Conservation (phyloP, 2,329 filamentous ascomycete species). For the Zymoseptoria brevis region DNA sequence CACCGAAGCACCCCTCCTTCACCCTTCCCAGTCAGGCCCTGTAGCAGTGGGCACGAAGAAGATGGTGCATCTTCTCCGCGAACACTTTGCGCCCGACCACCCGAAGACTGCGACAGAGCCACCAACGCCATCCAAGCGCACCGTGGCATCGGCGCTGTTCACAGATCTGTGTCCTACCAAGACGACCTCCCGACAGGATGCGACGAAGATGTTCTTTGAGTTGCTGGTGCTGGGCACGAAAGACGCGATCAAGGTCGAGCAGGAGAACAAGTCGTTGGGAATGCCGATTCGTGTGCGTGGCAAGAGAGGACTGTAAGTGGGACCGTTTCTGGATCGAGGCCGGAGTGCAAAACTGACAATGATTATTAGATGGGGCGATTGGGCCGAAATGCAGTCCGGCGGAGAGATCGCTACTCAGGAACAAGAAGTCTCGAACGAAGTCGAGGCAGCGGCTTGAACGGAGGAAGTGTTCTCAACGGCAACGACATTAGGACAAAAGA, state of each 20-base stretch:
- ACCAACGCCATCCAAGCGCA: slow-evolving; percentile 61
- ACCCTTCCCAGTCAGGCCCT: slow-evolving; percentile 75
- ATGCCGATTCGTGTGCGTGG: slow-evolving; percentile 74
- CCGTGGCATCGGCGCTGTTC: slow-evolving; percentile 72
- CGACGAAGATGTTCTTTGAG: slow-evolving; percentile 99
- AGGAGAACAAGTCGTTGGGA: slow-evolving; percentile 62
- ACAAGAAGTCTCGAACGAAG: neutral
- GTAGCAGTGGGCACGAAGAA: slow-evolving; percentile 90
- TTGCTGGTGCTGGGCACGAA: slow-evolving; percentile 92
- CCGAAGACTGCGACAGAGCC: slow-evolving; percentile 59
- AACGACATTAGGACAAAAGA: neutral
- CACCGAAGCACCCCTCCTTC: slow-evolving; percentile 64
- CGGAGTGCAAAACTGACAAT: too few relatives aligned
- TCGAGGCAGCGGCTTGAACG: neutral
- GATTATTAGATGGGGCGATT: slow-evolving; percentile 58
- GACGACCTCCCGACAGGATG: slow-evolving; percentile 75
- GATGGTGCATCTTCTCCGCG: slow-evolving; percentile 86
- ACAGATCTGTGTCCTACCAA: slow-evolving; percentile 81
- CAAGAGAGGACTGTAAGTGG: slow-evolving; percentile 71
- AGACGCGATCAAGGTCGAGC: slow-evolving; percentile 95
- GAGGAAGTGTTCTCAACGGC: neutral
- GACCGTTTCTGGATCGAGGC: too few relatives aligned
- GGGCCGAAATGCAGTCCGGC: slow-evolving; percentile 62
- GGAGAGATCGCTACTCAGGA: slow-evolving; percentile 16
- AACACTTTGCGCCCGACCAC: slow-evolving; percentile 54